Evolutionary conservation across 2,329 filamentous ascomycete genomes (phyloP).

Genomic region (Sporothrix pallida): DNA sequence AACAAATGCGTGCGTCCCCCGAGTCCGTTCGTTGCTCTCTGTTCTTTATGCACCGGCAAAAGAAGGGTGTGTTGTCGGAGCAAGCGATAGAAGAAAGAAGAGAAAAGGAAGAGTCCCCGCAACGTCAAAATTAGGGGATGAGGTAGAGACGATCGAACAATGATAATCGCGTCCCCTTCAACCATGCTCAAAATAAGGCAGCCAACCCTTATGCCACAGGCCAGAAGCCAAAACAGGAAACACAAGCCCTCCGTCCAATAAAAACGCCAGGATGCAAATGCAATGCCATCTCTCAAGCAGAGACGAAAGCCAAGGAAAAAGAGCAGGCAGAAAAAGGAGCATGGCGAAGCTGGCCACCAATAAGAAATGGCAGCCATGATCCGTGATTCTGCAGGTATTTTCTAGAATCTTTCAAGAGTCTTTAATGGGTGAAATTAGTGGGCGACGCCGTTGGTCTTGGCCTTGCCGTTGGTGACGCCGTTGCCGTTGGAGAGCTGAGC

Average conservation of each 20-base stretch:
- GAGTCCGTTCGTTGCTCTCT: not conserved
- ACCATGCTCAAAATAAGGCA: not conserved
- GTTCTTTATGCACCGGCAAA: not conserved
- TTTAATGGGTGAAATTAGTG: not conserved
- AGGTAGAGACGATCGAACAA: not conserved
- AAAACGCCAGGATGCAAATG: conserved; percentile 37
- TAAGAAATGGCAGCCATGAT: not conserved
- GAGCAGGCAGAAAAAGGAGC: not conserved
- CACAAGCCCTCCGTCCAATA: conserved; percentile 20
- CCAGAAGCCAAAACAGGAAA: conserved; percentile 6
- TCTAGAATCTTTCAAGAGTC: not conserved
- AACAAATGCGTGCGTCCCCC: not conserved
- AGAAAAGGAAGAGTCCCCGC: not conserved
- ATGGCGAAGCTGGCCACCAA: not conserved
- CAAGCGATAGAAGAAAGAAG: not conserved
- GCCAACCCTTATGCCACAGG: not conserved
- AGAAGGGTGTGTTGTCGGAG: not conserved
- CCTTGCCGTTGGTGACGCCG: conserved; percentile 40
- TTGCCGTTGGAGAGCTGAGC: conserved; percentile 36
- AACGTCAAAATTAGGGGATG: conserved; percentile 22
- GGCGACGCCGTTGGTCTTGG: conserved; percentile 27
- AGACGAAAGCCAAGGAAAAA: conserved; percentile 1
- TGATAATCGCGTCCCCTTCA: not conserved
- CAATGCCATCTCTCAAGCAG: conserved; percentile 18
- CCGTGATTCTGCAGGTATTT: not conserved